Base-by-base conservation (phyloP, 208 protist genomes). In the Crithidia sp. region DNA sequence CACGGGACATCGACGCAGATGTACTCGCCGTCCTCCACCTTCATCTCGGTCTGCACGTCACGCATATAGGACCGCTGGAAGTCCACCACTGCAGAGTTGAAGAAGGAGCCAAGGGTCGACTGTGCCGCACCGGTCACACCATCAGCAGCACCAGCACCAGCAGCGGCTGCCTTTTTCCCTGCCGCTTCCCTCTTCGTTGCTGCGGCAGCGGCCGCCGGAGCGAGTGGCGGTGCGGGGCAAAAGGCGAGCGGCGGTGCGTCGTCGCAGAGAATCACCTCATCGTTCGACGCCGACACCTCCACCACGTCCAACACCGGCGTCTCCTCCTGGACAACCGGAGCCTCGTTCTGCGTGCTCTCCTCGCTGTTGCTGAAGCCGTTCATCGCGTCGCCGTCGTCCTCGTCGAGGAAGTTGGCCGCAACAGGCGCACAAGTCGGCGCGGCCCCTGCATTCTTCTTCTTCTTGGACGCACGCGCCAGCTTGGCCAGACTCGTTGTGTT, bases 211-310 rank as follows among this genome's bases (percentile, higher is more conserved):
- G 50, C 4, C 13, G 56, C 16, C 19, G 58, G 17, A 16, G 5
- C 16, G 4, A 28, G 58, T 19, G 66, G 54, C 67, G 60, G 54
- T 50, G 81, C 57, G 7, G 74, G 71, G 14, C 72, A 72, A 77
- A 96, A 95, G 7, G 86, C 82, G 43, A 94, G 74, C 16, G 89
- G 89, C 39, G 88, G 77, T 0, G 87, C 82, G 74, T 94, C 82
- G 65, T 96, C 88, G 76, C 84, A 94, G 19, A 96, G 47, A 55
- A 95, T 82, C 44, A 96, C 83, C 6, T 95, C 92, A 65, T 96
- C 92, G 58, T 93, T 92, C 13, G 76, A 76, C 17, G 70, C 57
- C 9, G 74, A 77, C 40, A 86, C 64, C 56, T 62, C 73, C 16
- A 79, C 67, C 28, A 91, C 77, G 60, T 92, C 83, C 45, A 92